Evolutionary conservation across 306 rosid species (phyloP).

Genomic region (Canavalia gladiata): DNA sequence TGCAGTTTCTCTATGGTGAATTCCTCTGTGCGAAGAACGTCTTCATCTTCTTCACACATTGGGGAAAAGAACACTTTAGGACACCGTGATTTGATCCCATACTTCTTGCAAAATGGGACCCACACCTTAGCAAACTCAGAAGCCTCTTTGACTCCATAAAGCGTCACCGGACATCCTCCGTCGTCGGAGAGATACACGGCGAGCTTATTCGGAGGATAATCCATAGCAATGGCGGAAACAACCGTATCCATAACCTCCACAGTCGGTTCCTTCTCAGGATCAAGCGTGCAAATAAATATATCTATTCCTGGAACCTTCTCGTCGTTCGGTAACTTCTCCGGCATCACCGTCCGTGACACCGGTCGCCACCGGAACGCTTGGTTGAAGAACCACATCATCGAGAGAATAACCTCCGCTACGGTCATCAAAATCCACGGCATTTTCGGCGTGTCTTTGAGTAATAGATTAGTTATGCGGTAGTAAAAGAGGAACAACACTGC

Average conservation of each 20-base stretch:
- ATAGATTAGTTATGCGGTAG: conserved; percentile 38
- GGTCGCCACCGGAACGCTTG: conserved; percentile 55
- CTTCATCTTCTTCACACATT: conserved; percentile 1
- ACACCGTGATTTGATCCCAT: conserved; percentile 51
- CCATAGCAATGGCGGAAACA: conserved; percentile 55
- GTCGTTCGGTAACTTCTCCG: conserved; percentile 41
- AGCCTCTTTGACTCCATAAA: conserved; percentile 49
- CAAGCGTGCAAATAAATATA: conserved; percentile 60
- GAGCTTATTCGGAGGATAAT: conserved; percentile 55
- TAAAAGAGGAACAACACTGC: conserved; percentile 32
- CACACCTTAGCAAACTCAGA: conserved; percentile 50
- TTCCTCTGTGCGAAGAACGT: conserved; percentile 9
- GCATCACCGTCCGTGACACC: conserved; percentile 24
- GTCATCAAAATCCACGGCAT: conserved; percentile 43
- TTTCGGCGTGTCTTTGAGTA: background rate
- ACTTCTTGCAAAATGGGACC: conserved; percentile 60
- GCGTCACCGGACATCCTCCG: conserved; percentile 46
- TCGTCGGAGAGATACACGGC: conserved; percentile 64
- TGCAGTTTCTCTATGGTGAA: conserved; percentile 25
- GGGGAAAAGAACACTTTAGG: conserved; percentile 58
- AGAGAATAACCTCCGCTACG: conserved; percentile 22
- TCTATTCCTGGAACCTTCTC: conserved; percentile 52
- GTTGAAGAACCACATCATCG: conserved; percentile 45
- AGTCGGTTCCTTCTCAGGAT: conserved; percentile 57
- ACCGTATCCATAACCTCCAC: conserved; percentile 56